Evolutionary conservation across 2,329 filamentous ascomycete species (phyloP), one percentile per base, ranked within the genome.

Genomic region (Emmonsiellopsis sp.): DNA sequence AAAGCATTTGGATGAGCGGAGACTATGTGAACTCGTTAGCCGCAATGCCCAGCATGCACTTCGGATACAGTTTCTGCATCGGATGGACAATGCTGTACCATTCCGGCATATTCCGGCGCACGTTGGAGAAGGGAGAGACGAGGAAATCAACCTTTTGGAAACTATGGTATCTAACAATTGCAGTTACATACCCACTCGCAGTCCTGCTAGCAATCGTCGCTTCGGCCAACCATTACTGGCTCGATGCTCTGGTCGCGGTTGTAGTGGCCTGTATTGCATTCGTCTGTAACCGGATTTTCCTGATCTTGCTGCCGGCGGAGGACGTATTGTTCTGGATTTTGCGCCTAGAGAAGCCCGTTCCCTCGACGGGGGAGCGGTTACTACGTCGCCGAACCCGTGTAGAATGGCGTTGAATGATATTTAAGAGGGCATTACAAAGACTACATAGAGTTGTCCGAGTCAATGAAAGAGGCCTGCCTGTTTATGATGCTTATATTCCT

Each of bases 181-280:
- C 74, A 4, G 57, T 79, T n/a, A 65, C 66, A 31, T 80, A 80
- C 59, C 76, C 77, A 6, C 53, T 68, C 10, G 68, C 77, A 44
- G 76, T 80, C 31, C 62, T 80, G 21, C 68, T 70, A 3, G 74
- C 75, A 5, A 81, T 81, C 56, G 76, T 81, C 5, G 77, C 77
- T 21, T 81, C 78, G 2, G 78, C 78, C n/a, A 81, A 81, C 57
- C 78, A 81, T 62, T 81, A 80, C 64, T 80, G 74, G 68, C 68
- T 81, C 54, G 78, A 81, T 60, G 78, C 78, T 0, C 61, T 74
- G 13, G 71, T 77, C 5, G 77, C 77, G 10, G 73, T 72, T 1
- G 66, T 72, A 54, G 77, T 75, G 17, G 76, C 77, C 2, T 65
- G 70, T 4, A 47, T 78, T 10, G 72, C 73, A 2, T 79, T 78